A percentile compares a stretch with the other conserved stretches of the same genome.
phyloP scores from a whole-genome alignment of 768 basidiomycete genomes.

The Tremella fuciformis region DNA sequence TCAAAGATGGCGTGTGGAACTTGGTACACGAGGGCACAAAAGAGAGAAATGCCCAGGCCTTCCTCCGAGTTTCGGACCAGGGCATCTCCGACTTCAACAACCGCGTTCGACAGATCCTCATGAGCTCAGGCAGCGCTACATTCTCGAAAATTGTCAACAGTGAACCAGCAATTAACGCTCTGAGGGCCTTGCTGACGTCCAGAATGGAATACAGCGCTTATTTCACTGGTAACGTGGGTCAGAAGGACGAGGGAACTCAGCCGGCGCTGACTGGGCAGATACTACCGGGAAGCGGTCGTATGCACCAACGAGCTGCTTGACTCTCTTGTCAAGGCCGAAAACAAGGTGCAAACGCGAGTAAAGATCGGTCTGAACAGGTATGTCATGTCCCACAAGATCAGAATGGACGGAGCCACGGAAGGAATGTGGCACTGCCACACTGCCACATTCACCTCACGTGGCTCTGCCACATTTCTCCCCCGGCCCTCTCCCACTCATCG shows the following conservation, averaged over 20 bases:
- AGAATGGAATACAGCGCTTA: slow-evolving; percentile 32
- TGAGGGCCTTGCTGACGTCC: not conserved
- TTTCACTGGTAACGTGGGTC: slow-evolving; percentile 10
- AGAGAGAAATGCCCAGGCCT: slow-evolving; percentile 95
- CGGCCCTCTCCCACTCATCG: no score
- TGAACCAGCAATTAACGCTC: not conserved
- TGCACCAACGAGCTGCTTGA: slow-evolving; percentile 96
- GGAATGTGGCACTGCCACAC: no score
- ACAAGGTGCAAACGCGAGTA: slow-evolving; percentile 99
- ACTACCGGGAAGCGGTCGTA: slow-evolving; percentile 95
- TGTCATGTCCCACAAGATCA: no score
- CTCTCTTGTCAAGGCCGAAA: slow-evolving; percentile 94
- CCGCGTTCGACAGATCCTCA: slow-evolving; percentile 83
- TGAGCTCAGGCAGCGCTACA: slow-evolving; percentile 97
- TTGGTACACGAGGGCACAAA: slow-evolving; percentile 95
- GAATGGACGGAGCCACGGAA: no score
- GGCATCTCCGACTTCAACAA: slow-evolving; percentile 98
- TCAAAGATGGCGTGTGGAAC: slow-evolving; percentile 96
- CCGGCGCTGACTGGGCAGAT: slow-evolving; percentile 95
- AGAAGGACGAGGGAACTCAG: slow-evolving; percentile 56
- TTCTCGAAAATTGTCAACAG: slow-evolving; percentile 90
- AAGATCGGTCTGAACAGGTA: slow-evolving; percentile 87
- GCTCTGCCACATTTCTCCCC: no score
- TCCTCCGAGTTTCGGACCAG: slow-evolving; percentile 94
- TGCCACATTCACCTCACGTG: no score